A percentile compares a stretch with the other conserved stretches of the same genome.
These are phyloP conservation scores for Macadamia tetraphylla DNA, from an alignment of 164 flowering plant genomes.

Conservation along the genomic window DNA sequence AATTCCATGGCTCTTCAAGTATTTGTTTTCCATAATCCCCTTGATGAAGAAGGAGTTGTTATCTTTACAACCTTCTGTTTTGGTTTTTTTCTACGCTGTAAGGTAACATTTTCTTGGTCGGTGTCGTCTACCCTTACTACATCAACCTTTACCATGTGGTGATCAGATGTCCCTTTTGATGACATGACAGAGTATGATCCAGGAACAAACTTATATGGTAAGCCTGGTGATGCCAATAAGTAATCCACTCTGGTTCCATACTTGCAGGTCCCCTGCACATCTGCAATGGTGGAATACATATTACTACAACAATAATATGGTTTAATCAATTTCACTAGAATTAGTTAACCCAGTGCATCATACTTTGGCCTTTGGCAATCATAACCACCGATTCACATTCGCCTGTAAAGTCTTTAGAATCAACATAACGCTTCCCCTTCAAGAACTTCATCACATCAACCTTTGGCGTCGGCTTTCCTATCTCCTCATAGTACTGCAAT, in stretches of 20 bases:
- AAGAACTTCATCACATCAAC: conserved; percentile 75
- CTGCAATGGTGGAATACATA: conserved; percentile 29
- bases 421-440: conserved; percentile 66
- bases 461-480: conserved; percentile 89
- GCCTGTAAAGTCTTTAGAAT: conserved; percentile 85
- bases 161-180: conserved; percentile 97
- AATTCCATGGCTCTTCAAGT: background rate
- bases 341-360: background rate
- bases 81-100: conserved; percentile 8
- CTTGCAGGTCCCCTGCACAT: conserved; percentile 97
- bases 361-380: conserved; percentile 98
- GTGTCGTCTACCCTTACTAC: conserved; percentile 22
- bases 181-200: conserved; percentile 85
- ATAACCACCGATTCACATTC: conserved; percentile 89
- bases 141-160: conserved; percentile 88
- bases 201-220: conserved; percentile 74
- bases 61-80: conserved; percentile 27
- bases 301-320: background rate
- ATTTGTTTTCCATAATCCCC: conserved; percentile 30
- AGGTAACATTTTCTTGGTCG: conserved; percentile 8
- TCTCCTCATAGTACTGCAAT: conserved; percentile 83
- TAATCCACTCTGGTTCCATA: conserved; percentile 95
- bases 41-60: conserved; percentile 23
- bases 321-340: background rate
- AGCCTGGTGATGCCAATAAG: conserved; percentile 60